Evolutionary conservation across 192 early-diverging fungal species (phyloP).

Genomic region (Coemansia sp.): DNA sequence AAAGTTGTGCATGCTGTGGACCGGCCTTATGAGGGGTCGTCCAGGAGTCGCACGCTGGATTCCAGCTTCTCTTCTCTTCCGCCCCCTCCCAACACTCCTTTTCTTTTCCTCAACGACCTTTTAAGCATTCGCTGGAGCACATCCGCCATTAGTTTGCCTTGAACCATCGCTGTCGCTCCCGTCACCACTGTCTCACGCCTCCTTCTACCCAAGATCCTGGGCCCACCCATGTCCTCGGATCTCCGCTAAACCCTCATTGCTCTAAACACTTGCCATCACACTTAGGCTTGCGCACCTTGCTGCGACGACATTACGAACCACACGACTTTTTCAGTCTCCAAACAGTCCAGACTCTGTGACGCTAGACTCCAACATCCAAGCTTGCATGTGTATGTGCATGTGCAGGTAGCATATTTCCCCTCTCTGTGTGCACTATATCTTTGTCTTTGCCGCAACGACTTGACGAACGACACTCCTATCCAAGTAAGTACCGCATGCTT

Average conservation of each 20-base stretch:
- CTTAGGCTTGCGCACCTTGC: not conserved
- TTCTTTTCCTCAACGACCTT: not conserved
- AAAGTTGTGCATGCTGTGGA: not conserved
- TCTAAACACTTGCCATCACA: not conserved
- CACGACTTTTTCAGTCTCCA: not conserved
- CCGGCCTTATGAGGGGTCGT: not conserved
- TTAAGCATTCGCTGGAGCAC: not conserved
- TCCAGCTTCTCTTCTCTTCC: not conserved
- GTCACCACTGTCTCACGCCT: not conserved
- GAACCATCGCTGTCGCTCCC: not conserved
- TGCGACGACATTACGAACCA: constrained; percentile 1
- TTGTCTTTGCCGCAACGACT: not conserved
- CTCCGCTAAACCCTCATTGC: not conserved
- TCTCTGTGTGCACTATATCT: not conserved
- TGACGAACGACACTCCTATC: not conserved
- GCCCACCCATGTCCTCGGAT: not conserved
- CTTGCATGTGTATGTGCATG: constrained; percentile 9
- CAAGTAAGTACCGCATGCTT: not conserved
- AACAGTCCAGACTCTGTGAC: not conserved
- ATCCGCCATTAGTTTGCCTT: not conserved
- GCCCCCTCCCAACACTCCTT: not conserved
- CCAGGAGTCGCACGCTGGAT: not conserved
- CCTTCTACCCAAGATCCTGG: not conserved
- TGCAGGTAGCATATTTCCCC: constrained; percentile 1
- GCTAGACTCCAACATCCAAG: not conserved